Base-by-base conservation (phyloP, 2,329 filamentous ascomycete genomes). In the Fonsecaea erecta region DNA sequence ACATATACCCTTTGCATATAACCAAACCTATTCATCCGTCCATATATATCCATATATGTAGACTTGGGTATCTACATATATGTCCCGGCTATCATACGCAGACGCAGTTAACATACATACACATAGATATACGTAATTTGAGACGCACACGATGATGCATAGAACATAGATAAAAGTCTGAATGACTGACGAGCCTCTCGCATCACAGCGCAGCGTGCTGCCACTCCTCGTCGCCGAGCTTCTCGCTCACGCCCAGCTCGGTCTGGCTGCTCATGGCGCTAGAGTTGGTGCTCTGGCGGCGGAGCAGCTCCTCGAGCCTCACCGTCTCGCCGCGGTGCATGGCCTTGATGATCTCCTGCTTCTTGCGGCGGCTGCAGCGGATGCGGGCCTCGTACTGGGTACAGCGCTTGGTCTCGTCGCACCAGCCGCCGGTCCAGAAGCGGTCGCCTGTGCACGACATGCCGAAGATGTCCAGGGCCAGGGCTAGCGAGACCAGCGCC, bases 341-440 rank as follows among this genome's bases (percentile, higher is more conserved):
- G 16, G 56, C 56, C 43, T 60, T 60, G 28, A 60, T 60, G 30
- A 60, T 32, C 7, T 60, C 56, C 43, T 52, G 56, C 18, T 60
- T 60, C 56, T 60, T 60, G 26, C 30, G 32, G 28, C n/a, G 35
- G 56, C 40, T 51, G 30, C 56, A 52, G 7, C 43, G 40, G 18
- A 60, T 37, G 26, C 56, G 56, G 16, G 56, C 56, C 56, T 60
- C 56, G 43, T 60, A 60, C 1, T 52, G 56, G 9, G 56, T 60
- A n/a, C 28, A n/a, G 21, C 18, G 35, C 18, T 60, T 60, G 16
- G 40, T 37, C 11, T 60, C 56, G 18, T 60, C 56, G 43, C 56
- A 60, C 56, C 56, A 60, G n/a, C 56, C 56, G 43, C 56, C 43
- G 1, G 56, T 60, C 56, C 56, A 60, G 43, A 60, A 60, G 43